Conservation (phyloP, 2,329 filamentous ascomycete genomes). For the Colletotrichum agaves region DNA sequence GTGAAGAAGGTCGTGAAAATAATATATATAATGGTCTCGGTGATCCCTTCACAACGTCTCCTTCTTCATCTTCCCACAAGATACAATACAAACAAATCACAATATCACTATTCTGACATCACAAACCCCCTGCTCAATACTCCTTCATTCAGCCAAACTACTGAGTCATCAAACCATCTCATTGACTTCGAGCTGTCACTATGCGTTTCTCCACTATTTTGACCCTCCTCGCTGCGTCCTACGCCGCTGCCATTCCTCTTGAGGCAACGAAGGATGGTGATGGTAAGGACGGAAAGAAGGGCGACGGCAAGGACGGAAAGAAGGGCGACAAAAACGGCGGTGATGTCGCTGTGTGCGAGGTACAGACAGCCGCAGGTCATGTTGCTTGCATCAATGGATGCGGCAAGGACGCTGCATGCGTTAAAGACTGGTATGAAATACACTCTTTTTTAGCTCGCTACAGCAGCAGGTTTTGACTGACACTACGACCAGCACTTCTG, state of each 20-base stretch:
- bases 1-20: neutral
- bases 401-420: neutral
- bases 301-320: neutral
- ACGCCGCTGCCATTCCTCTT: neutral
- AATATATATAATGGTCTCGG: neutral
- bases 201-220: slow-evolving; percentile 46
- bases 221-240: slow-evolving; percentile 8
- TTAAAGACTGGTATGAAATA: too few relatives aligned
- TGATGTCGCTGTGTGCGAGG: slow-evolving; percentile 12
- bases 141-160: neutral
- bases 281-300: neutral
- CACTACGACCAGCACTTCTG: neutral
- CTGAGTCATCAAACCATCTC: neutral
- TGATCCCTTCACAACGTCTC: neutral
- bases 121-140: too few relatives aligned
- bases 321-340: neutral
- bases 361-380: slow-evolving; percentile 7
- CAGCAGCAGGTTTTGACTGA: too few relatives aligned
- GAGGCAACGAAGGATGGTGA: neutral
- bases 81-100: fast-evolving
- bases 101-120: fast-evolving
- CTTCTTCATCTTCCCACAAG: too few relatives aligned
- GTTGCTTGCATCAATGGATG: slow-evolving; percentile 1
- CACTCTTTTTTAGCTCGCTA: too few relatives aligned
- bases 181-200: neutral